These are phyloP conservation scores for Sideroxylon spinosum DNA, from an alignment of 179 eudicot genomes.

Conservation along the genomic window DNA sequence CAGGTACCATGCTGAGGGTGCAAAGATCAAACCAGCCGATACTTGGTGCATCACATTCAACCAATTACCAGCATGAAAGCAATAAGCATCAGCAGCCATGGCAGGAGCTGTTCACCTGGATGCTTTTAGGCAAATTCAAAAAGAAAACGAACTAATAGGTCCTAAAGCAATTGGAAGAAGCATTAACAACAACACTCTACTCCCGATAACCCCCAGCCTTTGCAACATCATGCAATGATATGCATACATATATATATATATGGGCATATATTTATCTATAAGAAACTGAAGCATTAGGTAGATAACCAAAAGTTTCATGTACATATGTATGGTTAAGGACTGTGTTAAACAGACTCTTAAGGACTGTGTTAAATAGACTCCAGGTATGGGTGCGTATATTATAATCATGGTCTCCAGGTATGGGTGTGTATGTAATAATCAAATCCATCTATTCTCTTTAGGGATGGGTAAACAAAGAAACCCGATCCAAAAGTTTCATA, in stretches of 20 bases:
- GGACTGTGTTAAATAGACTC: too few relatives aligned
- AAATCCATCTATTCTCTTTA: too few relatives aligned
- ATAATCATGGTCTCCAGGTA: too few relatives aligned
- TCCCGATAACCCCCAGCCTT: not conserved
- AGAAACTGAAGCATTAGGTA: not conserved
- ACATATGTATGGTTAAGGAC: not conserved
- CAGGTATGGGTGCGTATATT: slow-evolving; percentile 22
- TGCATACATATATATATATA: not conserved
- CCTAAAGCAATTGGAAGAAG: too few relatives aligned
- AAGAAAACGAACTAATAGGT: not conserved
- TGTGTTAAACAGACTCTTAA: too few relatives aligned
- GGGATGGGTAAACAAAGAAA: too few relatives aligned
- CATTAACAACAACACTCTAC: not conserved
- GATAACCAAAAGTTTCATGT: not conserved
- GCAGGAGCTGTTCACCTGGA: not conserved
- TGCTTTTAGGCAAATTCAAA: not conserved
- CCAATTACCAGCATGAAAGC: not conserved
- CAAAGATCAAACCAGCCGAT: not conserved
- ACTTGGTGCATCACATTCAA: not conserved
- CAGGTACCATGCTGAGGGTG: not conserved
- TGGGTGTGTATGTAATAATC: too few relatives aligned
- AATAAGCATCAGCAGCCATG: not conserved
- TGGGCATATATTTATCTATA: too few relatives aligned
- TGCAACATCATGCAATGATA: not conserved
- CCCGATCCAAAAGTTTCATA: not conserved